Evolutionary conservation across 441 rosid species (phyloP), one percentile per base, ranked within the genome.

Genomic region (Populus hybrid): DNA sequence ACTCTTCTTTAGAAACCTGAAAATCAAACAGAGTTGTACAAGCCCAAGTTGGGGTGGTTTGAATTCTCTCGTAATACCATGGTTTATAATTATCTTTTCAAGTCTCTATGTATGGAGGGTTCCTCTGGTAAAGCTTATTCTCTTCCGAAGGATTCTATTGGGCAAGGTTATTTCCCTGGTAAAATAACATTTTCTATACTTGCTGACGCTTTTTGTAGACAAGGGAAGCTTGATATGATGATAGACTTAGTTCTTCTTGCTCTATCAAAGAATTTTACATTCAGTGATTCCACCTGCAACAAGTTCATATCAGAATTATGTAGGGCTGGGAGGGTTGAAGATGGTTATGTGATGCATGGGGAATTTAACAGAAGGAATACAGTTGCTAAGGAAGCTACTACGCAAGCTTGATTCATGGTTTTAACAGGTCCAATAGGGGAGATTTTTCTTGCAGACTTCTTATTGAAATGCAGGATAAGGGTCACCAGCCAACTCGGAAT

Each of bases 401-500:
- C 80, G 0, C 68, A 65, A 67, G 77, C 63, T 84, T 94, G 88
- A 94, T 95, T 78, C 67, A 23, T 61, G 92, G 92, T 76, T 84
- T 92, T 78, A 76, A 24, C 74, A 79, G 79, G 80, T 78, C 80
- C 36, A 81, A 84, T 77, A 88, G 85, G 84, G 89, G 84, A 59
- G 94, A 92, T 81, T 75, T 87, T 78, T 92, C 94, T 61, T 86
- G 87, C 35, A 82, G 80, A 78, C 93, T 95, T 79, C 89, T 95
- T 57, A 72, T 87, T 70, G 90, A 89, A 78, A 92, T 94, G 98
- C 97, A 89, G 80, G 87, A 89, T 40, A 92, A 85, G 77, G 97
- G 93, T 73, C 84, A 88, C 79, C 65, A 11, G 18, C 87, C 92
- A 30, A 57, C 50, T 64, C 71, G 77, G 42, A 26, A 16, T 63